A percentile compares a stretch with the other conserved stretches of the same genome.
phyloP scores from a whole-genome alignment of 306 rosid genomes.

The Aeschynomene evenia region DNA sequence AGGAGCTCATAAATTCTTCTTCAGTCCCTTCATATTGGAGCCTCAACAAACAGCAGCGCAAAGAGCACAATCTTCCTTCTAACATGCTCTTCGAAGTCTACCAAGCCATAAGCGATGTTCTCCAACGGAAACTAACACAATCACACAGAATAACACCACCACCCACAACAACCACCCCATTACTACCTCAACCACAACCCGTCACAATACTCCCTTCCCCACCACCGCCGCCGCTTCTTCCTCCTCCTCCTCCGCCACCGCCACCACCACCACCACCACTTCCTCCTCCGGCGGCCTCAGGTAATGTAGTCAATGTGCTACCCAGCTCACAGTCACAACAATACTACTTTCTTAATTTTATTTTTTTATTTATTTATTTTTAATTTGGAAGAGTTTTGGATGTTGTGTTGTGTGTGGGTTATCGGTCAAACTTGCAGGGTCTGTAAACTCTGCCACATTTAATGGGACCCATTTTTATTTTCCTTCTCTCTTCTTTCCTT shows the following conservation, averaged over 20 bases:
- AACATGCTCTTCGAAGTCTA: slow-evolving; percentile 52
- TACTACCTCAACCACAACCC: background rate
- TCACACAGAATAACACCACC: slow-evolving; percentile 7
- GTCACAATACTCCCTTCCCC: slow-evolving; percentile 22
- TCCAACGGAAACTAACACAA: slow-evolving; percentile 40
- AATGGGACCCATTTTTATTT: slow-evolving; percentile 42
- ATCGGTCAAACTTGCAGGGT: slow-evolving; percentile 76
- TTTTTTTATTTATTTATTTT: background rate
- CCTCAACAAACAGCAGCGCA: slow-evolving; percentile 52
- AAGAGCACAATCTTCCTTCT: slow-evolving; percentile 54
- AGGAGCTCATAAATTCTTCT: background rate
- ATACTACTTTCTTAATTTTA: background rate
- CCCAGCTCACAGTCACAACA: slow-evolving; percentile 27
- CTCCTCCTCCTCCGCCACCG: background rate
- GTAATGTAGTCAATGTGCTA: slow-evolving; percentile 43
- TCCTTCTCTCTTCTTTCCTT: background rate
- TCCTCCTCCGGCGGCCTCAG: slow-evolving; percentile 34
- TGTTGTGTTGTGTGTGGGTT: slow-evolving; percentile 45
- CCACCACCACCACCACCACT: background rate
- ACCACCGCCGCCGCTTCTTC: slow-evolving; percentile 8
- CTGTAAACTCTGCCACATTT: slow-evolving; percentile 66
- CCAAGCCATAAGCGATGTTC: slow-evolving; percentile 54
- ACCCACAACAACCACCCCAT: background rate
- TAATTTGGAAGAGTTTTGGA: slow-evolving; percentile 34
- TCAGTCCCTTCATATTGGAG: slow-evolving; percentile 52